phyloP scores from a whole-genome alignment of 2,329 filamentous ascomycete genomes.

The Arthrinium puccinioides region DNA sequence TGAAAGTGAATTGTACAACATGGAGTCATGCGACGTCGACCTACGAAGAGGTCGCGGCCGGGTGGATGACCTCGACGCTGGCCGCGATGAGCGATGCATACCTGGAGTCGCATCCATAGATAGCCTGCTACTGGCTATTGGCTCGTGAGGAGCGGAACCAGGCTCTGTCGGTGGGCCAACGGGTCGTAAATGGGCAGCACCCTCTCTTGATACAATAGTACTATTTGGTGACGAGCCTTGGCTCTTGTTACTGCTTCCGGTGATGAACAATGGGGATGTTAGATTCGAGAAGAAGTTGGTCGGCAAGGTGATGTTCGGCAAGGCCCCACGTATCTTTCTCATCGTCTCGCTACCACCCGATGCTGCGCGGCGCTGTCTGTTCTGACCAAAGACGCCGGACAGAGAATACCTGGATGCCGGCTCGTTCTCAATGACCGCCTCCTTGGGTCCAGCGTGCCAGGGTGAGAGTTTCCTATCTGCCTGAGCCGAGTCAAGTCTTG shows the following conservation, averaged over 20 bases:
- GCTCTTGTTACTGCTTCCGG: constrained; percentile 21
- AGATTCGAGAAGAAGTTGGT: constrained; percentile 28
- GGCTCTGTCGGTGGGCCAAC: too few relatives aligned
- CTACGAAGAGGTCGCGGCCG: constrained; percentile 40
- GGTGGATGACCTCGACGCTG: constrained; percentile 15
- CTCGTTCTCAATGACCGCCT: constrained; percentile 24
- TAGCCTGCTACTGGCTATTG: too few relatives aligned
- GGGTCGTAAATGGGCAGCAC: constrained; percentile 9
- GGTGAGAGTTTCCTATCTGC: constrained; percentile 27
- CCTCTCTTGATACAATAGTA: constrained; percentile 12
- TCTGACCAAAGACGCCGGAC: constrained; percentile 38
- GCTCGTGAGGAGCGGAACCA: too few relatives aligned
- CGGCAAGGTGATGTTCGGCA: constrained; percentile 48
- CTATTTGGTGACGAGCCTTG: constrained; percentile 12
- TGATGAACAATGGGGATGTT: constrained; percentile 30
- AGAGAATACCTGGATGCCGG: constrained; percentile 28
- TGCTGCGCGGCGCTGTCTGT: constrained; percentile 40
- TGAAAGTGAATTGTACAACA: constrained; percentile 70
- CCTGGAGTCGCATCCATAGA: too few relatives aligned
- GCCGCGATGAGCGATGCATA: too few relatives aligned
- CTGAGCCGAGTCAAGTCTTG: too few relatives aligned
- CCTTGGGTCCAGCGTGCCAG: constrained; percentile 35
- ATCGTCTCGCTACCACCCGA: constrained; percentile 51
- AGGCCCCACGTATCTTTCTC: constrained; percentile 46
- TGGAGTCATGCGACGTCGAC: constrained; percentile 69